Base-by-base conservation (phyloP, 2,329 filamentous ascomycete species). In the Davidsoniella australis region DNA sequence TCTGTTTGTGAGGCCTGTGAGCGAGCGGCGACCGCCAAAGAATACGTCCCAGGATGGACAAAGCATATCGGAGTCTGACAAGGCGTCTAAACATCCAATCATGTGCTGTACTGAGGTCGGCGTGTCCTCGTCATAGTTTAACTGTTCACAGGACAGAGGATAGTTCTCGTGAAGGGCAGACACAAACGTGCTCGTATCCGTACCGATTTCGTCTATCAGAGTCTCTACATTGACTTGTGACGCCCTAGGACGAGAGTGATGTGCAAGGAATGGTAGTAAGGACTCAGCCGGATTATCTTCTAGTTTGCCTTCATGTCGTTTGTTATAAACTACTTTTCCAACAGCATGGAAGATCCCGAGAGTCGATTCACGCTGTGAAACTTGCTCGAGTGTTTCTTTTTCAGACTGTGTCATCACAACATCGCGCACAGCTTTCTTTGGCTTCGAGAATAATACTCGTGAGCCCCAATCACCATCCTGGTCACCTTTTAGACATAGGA, bases 311-410 rank as follows among this genome's bases (percentile, higher is more conserved):
- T 53, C 43, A 23, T 54, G 45, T 42, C 91, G 76, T 62, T 95
- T 98, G 67, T 98, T 98, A 67, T 96, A 94, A 1, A 96, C 80
- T 2, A 98, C 85, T 61, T 91, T 95, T 3, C 89, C 91, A 10
- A 96, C 84, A 0, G 91, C 87, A 62, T 98, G 91, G 59, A 98
- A 98, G 46, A 98, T 86, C 1, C 89, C 91, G 2, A 98, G 69
- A 54, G 82, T 94, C 14, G 84, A 81, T 65, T 96, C 91, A 50
- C 91, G 76, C 58, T 88, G 85, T 1, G 84, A 86, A 18, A 96
- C 76, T 52, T 91, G 68, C 58, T 86, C 78, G 8, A 96, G 64
- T 4, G 79, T 88, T 54, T 93, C 82, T 52, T 76, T 70, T 62
- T 96, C 91, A 58, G 82, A 80, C 53, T 75, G 73, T 0, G 87